Conservation (phyloP, 352 stramenopile species). For the Plasmopara viticola region DNA sequence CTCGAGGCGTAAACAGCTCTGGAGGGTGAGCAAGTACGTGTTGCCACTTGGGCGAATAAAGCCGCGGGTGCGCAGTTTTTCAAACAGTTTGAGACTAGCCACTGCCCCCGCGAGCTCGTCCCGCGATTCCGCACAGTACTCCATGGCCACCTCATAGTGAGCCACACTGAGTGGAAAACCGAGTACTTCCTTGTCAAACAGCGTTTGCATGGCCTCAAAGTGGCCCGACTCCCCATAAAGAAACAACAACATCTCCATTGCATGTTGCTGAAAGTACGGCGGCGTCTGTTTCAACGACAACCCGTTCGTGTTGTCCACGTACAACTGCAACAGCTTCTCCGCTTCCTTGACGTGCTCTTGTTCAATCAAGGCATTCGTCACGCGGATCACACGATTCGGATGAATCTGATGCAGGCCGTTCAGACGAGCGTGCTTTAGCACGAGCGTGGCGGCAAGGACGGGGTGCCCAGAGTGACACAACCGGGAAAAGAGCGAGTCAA, state of each 20-base stretch:
- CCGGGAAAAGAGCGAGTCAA: constrained; percentile 32
- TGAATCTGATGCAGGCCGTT: constrained; percentile 32
- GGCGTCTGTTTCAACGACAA: constrained; percentile 47
- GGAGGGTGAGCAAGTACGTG: constrained; percentile 65
- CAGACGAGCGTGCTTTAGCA: constrained; percentile 55
- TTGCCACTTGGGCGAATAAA: constrained; percentile 73
- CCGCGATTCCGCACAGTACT: constrained; percentile 39
- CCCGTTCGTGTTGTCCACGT: constrained; percentile 28
- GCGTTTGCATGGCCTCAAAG: constrained; percentile 33
- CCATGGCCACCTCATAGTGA: constrained; percentile 69
- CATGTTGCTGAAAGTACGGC: constrained; percentile 51
- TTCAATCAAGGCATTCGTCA: constrained; percentile 39
- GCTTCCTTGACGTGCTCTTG: constrained; percentile 39
- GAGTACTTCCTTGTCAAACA: constrained; percentile 47
- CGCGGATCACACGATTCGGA: constrained; percentile 35
- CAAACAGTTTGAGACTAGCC: constrained; percentile 62
- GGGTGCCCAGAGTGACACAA: constrained; percentile 34
- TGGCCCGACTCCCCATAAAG: constrained; percentile 51
- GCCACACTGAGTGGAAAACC: constrained; percentile 46
- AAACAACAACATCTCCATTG: constrained; percentile 65
- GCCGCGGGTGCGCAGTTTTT: constrained; percentile 52
- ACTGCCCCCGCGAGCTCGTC: constrained; percentile 30
- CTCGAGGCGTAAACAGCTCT: constrained; percentile 47
- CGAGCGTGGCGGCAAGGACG: constrained; percentile 33
- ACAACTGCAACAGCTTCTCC: constrained; percentile 48